A percentile compares a stretch with the other conserved stretches of the same genome.
phyloP scores from a whole-genome alignment of 2,329 filamentous ascomycete genomes.

The Aureobasidium pullulans region DNA sequence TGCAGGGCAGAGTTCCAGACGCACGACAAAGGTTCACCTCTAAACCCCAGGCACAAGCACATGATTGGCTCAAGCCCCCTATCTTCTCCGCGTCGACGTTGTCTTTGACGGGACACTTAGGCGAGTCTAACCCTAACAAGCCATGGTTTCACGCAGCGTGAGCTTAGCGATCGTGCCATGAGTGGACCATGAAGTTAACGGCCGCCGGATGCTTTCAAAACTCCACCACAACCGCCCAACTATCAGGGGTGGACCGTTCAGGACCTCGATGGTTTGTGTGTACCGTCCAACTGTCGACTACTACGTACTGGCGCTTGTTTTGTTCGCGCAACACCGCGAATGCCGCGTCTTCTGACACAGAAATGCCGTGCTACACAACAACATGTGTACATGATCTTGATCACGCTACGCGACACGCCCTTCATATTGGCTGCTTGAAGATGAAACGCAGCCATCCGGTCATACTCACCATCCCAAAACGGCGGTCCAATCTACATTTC shows the following conservation, averaged over 20 bases:
- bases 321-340: not conserved
- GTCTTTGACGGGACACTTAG: not conserved
- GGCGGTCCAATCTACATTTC: not conserved
- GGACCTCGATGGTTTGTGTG: not conserved
- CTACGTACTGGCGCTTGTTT: not conserved
- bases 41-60: not conserved
- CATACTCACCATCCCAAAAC: conserved; percentile 1
- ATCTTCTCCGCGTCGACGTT: conserved; percentile 7
- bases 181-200: not conserved
- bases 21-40: not conserved
- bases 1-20: conserved; percentile 12
- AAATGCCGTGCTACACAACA: not conserved
- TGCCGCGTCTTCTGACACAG: not conserved
- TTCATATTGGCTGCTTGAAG: not conserved
- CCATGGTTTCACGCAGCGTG: conserved; percentile 7
- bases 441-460: conserved; percentile 5
- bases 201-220: conserved; percentile 6
- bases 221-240: conserved; percentile 10
- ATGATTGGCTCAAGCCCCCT: conserved; percentile 6
- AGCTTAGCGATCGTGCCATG: conserved; percentile 7
- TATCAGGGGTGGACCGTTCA: not conserved
- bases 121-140: conserved; percentile 10
- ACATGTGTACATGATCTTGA: not conserved
- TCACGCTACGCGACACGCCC: conserved; percentile 8
- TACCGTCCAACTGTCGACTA: not conserved